Percentiles rank a stretch among this genome's conserved stretches.
Evolutionary conservation across 306 rosid genomes (phyloP).

Genomic region (Styphnolobium japonicum): DNA sequence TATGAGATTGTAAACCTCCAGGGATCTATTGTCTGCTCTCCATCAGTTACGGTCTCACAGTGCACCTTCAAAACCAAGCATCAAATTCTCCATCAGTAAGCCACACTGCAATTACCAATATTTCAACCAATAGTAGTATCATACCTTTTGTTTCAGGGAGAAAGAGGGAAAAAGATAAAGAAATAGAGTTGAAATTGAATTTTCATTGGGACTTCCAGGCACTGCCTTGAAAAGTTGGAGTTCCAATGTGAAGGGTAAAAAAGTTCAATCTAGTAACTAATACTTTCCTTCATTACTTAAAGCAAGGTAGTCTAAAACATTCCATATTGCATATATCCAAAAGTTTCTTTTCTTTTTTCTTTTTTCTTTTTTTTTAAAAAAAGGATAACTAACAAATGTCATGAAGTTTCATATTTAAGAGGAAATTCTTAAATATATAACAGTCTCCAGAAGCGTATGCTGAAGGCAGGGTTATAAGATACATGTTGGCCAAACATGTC

Average conservation of each 20-base stretch:
- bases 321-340: neutral
- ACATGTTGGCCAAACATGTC: too few relatives aligned
- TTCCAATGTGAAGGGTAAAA: slow-evolving; percentile 1
- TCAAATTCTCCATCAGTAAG: slow-evolving; percentile 19
- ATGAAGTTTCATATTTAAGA: too few relatives aligned
- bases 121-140: slow-evolving; percentile 2
- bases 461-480: too few relatives aligned
- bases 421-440: too few relatives aligned
- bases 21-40: slow-evolving; percentile 46
- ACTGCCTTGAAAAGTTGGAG: neutral
- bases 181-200: neutral
- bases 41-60: slow-evolving; percentile 66
- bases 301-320: neutral
- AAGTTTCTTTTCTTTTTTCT: too few relatives aligned
- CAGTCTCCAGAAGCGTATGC: too few relatives aligned
- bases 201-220: neutral
- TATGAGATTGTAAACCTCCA: slow-evolving; percentile 69
- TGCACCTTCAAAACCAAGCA: slow-evolving; percentile 57
- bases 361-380: too few relatives aligned
- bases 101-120: neutral
- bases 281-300: neutral
- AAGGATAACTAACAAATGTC: too few relatives aligned
- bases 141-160: neutral
- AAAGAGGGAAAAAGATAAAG: neutral
- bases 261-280: neutral